These are phyloP conservation scores for Penicillium odoratum DNA, from an alignment of 495 filamentous ascomycete genomes.

Conservation along the genomic window DNA sequence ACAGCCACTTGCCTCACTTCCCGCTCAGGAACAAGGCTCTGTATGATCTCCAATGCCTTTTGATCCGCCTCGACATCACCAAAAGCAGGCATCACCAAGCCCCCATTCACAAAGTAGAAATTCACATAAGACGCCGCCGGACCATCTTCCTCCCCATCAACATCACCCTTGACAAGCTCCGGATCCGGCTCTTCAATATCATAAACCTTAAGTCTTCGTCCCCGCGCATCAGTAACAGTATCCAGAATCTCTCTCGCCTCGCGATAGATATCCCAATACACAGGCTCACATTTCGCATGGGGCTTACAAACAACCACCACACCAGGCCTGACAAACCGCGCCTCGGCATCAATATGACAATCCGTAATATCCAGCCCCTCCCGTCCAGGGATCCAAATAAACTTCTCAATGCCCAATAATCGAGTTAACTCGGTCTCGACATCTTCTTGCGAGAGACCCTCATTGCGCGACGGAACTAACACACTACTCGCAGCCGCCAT, in stretches of 20 bases:
- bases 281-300: conserved; percentile 13
- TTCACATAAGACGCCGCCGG: conserved; percentile 38
- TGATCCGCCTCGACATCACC: conserved; percentile 29
- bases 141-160: conserved; percentile 22
- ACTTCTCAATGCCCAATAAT: conserved; percentile 26
- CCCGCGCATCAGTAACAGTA: conserved; percentile 26
- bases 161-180: conserved; percentile 17
- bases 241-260: conserved; percentile 30
- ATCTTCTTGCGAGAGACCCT: conserved; percentile 16
- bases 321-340: conserved; percentile 32
- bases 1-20: conserved; percentile 28
- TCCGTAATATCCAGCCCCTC: conserved; percentile 36
- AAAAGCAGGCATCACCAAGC: conserved; percentile 35
- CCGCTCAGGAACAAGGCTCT: conserved; percentile 27
- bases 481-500: conserved; percentile 39
- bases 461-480: conserved; percentile 29
- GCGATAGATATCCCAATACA: conserved; percentile 30
- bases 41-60: conserved; percentile 27
- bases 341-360: conserved; percentile 36
- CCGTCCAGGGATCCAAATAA: conserved; percentile 39
- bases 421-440: conserved; percentile 29
- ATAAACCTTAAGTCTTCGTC: conserved; percentile 26
- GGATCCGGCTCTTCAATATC: conserved; percentile 37
- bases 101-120: conserved; percentile 38
- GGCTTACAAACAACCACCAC: conserved; percentile 35